Evolutionary conservation across 495 filamentous ascomycete genomes (phyloP), one percentile per base, ranked within the genome.

Genomic region (Aspergillus homomorphus): DNA sequence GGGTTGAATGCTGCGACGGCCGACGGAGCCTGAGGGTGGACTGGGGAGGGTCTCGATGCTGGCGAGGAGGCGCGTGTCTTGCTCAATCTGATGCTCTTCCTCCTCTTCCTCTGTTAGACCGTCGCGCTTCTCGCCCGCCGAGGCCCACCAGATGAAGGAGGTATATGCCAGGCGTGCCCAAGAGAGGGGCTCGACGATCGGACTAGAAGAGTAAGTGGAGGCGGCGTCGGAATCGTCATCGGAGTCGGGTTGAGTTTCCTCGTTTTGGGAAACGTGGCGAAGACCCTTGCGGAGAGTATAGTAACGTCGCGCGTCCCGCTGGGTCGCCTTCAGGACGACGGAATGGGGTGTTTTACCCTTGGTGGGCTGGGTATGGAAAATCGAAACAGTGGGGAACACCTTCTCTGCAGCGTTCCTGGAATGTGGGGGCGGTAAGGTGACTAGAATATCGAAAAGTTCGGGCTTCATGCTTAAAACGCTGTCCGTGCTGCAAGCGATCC

Each of bases 91-190:
- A 9, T 77, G 71, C 54, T 75, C 72, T 55, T 72, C 69, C 56
- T 71, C 69, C 60, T 78, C 73, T 56, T 78, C 74, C 58, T 79
- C 71, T 5, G 70, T 68, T 22, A 77, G 63, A 19, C 67, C 76
- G 21, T 83, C 81, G 2, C 86, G 80, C 69, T 89, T 85, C 71
- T 98, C 94, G 49, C 94, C 94, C 0, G 94, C 94, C 1, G 90
- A 92, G 0, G 94, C 94, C 94, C 94, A 98, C 93, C 93, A 98
- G 75, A 97, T 92, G 77, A 97, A 96, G 4, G 89, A 87, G 23
- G 82, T 84, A 67, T 97, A 98, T 9, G 92, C 92, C 14, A 96
- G 82, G 7, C 90, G 89, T 0, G 90, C 79, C 94, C 93, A 98
- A n/a, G 87, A 89, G 41, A 86, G 77, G 0, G 90, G 87, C 63